Evolutionary conservation across 2,329 filamentous ascomycete species (phyloP), one percentile per base, ranked within the genome.

Genomic region (Sporothrix luriei): DNA sequence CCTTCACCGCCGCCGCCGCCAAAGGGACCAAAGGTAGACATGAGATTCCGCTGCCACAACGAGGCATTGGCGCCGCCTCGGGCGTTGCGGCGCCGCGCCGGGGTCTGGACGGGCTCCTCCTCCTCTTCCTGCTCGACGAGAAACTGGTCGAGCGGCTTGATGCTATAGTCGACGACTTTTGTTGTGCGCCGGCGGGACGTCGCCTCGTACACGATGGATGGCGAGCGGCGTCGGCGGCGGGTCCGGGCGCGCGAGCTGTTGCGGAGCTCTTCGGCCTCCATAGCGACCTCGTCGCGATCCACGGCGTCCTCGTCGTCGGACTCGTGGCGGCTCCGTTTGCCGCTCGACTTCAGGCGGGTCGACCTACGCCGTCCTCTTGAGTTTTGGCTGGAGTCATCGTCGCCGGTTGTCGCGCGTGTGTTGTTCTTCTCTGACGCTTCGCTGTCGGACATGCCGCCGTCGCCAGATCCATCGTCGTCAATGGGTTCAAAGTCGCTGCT

Each of bases 21-120:
- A 79, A 99, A 98, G 2, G 95, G 95, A 10, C 95, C 95, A 77
- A 90, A 92, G 0, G 93, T 97, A 26, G 93, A 93, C 79, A 97
- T 94, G 43, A 98, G 84, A 70, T 86, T 92, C 65, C 93, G 90
- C 77, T 94, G 92, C 89, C 89, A 93, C 52, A 80, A 80, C 55
- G 80, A 81, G 13, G 82, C 81, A 40, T 82, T 85, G 49, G 85
- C 88, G 66, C 84, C 87, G 69, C 82, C 85, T 59, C 88, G 85
- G 46, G 88, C 87, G 61, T 91, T 88, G 73, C 87, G 87, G 71
- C 87, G 87, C 69, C 90, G 89, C 26, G 88, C 87, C 49, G 91
- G 88, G 3, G 91, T 90, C 9, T 91, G 87, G 6, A 86, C 87
- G 11, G 87, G 82, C 69, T 88, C 88, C 62, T 89, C 87, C 59